Percentiles rank a stretch among this genome's conserved stretches.
Evolutionary conservation across 2,329 filamentous ascomycete species (phyloP).

Genomic region (Bipolaris gigantea): DNA sequence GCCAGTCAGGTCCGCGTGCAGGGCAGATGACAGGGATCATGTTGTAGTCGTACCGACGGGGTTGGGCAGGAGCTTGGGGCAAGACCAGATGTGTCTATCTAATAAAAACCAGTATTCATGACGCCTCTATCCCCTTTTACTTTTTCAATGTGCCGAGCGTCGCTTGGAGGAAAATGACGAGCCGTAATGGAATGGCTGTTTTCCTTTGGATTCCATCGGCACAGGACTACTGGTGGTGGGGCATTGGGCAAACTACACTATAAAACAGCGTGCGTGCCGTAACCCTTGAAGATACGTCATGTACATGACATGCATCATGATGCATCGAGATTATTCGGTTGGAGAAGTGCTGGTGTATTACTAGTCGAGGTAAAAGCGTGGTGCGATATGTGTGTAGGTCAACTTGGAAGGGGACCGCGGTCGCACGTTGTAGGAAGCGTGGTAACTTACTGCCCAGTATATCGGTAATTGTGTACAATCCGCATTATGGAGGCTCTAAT

Average conservation of each 20-base stretch:
- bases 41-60: neutral
- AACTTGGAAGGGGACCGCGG: neutral
- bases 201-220: neutral
- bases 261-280: neutral
- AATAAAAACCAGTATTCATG: neutral
- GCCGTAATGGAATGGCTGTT: neutral
- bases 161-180: neutral
- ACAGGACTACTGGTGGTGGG: neutral
- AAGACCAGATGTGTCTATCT: neutral
- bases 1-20: neutral
- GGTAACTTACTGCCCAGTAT: slow-evolving; percentile 2
- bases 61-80: neutral
- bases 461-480: neutral
- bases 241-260: neutral
- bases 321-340: neutral
- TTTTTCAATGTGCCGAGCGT: neutral
- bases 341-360: neutral
- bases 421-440: neutral
- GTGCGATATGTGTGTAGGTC: neutral
- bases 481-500: neutral
- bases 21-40: neutral
- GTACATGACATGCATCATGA: neutral
- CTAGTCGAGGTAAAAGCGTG: neutral
- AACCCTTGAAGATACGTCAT: neutral
- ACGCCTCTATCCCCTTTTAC: neutral